Base-by-base conservation (phyloP, 306 rosid genomes). In the Castanopsis chinensis region DNA sequence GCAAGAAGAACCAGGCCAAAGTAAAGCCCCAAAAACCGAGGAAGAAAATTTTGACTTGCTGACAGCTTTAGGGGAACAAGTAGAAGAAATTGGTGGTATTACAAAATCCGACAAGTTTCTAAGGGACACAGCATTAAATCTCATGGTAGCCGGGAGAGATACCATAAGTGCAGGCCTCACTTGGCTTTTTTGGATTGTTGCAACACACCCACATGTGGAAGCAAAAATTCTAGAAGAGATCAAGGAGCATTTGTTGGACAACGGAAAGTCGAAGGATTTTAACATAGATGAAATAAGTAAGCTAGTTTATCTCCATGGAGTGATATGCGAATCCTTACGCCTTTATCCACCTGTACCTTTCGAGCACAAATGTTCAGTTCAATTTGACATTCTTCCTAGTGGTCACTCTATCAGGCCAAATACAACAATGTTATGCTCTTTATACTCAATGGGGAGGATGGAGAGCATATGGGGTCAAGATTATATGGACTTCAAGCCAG, bases 361-460 rank as follows among this genome's bases (percentile, higher is more conserved):
- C 17, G 54, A 86, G 18, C 82, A 76, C 49, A 82, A 60, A 56
- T 10, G 72, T 4, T 64, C 84, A 6, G 37, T 25, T 0, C 13
- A 73, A 11, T 32, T 25, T 1, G 84, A 86, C 21, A 23, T 35
- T 14, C 86, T 86, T 4, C 87, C 87, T 0, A 86, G 83, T 13
- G 87, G 87, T 13, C 89, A 86, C 56, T 71, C 5, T 4, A 74
- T 83, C 5, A 71, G 18, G 4, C 54, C n/a, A 9, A 57, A 67
- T 3, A 43, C 33, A 3, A 76, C 8, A 49, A 17, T 83, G 23
- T 37, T 80, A 28, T 6, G 72, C 58, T 68, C 76, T 1, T 17
- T 73, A 0, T 86, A 83, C 19, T 53, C 89, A 28, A 63, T 77
- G 76, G 89, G 89, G 7, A 82, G 89, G 63, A 80, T 80, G 85